phyloP scores from a whole-genome alignment of 768 basidiomycete genomes.

The Candolleomyces efflorescens region DNA sequence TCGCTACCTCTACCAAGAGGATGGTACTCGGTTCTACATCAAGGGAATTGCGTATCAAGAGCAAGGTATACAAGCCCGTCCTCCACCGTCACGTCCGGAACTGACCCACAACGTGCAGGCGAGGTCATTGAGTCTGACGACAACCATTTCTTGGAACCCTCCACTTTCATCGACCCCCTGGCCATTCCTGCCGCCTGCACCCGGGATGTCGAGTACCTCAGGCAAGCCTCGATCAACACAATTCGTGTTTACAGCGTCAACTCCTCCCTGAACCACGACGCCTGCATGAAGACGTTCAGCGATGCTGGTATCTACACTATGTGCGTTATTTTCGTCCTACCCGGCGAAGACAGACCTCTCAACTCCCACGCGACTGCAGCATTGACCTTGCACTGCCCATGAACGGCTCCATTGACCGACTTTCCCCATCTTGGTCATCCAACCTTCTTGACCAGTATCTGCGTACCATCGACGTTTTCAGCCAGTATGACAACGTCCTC shows the following conservation, averaged over 20 bases:
- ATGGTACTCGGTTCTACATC: conserved; percentile 81
- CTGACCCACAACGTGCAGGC: conserved; percentile 24
- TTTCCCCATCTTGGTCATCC: conserved; percentile 72
- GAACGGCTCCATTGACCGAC: conserved; percentile 81
- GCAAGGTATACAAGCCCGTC: conserved; percentile 48
- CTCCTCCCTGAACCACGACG: conserved; percentile 77
- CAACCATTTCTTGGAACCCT: conserved; percentile 68
- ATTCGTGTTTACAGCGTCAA: conserved; percentile 87
- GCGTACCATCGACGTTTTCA: conserved; percentile 72
- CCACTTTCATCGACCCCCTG: conserved; percentile 77
- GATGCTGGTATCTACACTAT: conserved; percentile 84
- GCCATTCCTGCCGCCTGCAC: conserved; percentile 61
- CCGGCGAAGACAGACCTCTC: neutral
- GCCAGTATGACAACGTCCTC: conserved; percentile 84
- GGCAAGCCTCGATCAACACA: conserved; percentile 73
- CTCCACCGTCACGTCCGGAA: neutral
- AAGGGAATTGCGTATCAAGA: conserved; percentile 84
- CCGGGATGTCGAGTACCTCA: conserved; percentile 76
- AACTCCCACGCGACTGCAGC: conserved; percentile 36
- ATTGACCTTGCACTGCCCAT: conserved; percentile 83
- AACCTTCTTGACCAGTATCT: conserved; percentile 78
- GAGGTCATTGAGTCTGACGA: conserved; percentile 39
- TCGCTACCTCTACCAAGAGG: conserved; percentile 74
- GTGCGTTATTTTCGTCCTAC: conserved; percentile 39
- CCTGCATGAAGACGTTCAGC: conserved; percentile 77